Percentiles rank a stretch among this genome's conserved stretches.
phyloP scores from a whole-genome alignment of 2,329 filamentous ascomycete species.

The Nemania sp. region DNA sequence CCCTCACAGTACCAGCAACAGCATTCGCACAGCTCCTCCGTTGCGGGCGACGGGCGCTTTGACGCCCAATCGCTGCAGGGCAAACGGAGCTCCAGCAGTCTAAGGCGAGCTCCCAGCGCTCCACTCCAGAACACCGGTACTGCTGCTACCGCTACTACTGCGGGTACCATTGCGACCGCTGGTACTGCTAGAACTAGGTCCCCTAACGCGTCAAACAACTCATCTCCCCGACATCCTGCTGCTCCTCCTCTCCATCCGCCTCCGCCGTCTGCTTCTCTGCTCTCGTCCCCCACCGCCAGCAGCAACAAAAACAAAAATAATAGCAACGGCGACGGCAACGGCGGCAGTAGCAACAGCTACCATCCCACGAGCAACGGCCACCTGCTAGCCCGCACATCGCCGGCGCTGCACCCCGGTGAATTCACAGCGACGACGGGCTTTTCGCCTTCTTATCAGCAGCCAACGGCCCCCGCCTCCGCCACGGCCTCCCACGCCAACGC shows the following conservation, averaged over 20 bases:
- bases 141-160: too few species aligned
- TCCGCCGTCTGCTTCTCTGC: slow-evolving; percentile 10
- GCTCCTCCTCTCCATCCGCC: slow-evolving; percentile 36
- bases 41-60: slow-evolving; percentile 55
- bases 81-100: slow-evolving; percentile 66
- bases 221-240: slow-evolving; percentile 51
- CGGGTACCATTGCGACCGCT: too few species aligned
- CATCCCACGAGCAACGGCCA: slow-evolving; percentile 19
- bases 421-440: slow-evolving; percentile 46
- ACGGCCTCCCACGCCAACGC: slow-evolving; percentile 14
- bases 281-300: background rate
- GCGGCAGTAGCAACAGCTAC: slow-evolving; percentile 23
- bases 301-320: slow-evolving; percentile 19
- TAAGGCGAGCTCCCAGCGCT: slow-evolving; percentile 64
- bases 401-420: slow-evolving; percentile 50
- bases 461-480: slow-evolving; percentile 24
- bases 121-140: slow-evolving; percentile 48
- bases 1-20: slow-evolving; percentile 36
- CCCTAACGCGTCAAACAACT: slow-evolving; percentile 47
- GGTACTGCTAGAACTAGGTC: slow-evolving; percentile 23
- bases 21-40: slow-evolving; percentile 45
- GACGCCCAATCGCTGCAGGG: slow-evolving; percentile 62
- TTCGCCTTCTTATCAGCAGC: slow-evolving; percentile 37
- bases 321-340: slow-evolving; percentile 12
- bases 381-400: slow-evolving; percentile 45